A percentile compares a stretch with the other conserved stretches of the same genome.
These are phyloP conservation scores for Madurella mycetomatis DNA, from an alignment of 2,329 filamentous ascomycete species.

Conservation along the genomic window DNA sequence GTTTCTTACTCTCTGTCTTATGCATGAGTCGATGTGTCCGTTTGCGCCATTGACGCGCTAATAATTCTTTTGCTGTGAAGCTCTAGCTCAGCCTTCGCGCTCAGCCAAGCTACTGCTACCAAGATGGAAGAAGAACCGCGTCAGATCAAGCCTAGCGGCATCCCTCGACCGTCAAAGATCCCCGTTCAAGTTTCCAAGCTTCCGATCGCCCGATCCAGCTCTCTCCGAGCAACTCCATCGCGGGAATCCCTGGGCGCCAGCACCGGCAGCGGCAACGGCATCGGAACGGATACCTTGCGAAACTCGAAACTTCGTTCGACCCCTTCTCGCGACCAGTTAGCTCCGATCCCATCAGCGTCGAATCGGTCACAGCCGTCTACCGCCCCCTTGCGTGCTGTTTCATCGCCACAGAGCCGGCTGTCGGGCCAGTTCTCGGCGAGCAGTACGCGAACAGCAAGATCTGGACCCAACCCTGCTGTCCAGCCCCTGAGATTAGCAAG, in stretches of 20 bases:
- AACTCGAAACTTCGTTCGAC: slow-evolving; percentile 39
- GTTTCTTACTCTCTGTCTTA: neutral
- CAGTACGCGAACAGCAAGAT: slow-evolving; percentile 10
- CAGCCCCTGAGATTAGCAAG: slow-evolving; percentile 8
- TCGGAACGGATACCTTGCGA: slow-evolving; percentile 25
- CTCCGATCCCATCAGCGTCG: slow-evolving; percentile 10
- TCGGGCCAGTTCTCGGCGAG: slow-evolving; percentile 5
- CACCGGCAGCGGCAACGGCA: neutral
- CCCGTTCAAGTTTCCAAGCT: slow-evolving; percentile 24
- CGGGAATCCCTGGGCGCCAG: slow-evolving; percentile 17
- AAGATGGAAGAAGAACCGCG: slow-evolving; percentile 23
- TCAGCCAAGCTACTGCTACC: neutral
- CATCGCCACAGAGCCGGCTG: slow-evolving; percentile 19
- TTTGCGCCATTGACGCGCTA: too few species aligned
- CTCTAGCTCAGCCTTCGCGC: neutral
- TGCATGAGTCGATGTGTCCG: neutral
- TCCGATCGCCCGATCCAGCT: slow-evolving; percentile 22
- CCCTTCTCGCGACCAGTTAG: slow-evolving; percentile 39
- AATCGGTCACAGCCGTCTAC: slow-evolving; percentile 13
- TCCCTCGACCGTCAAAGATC: slow-evolving; percentile 26
- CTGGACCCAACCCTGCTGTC: neutral
- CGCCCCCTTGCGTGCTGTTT: slow-evolving; percentile 17
- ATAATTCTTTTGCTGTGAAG: neutral
- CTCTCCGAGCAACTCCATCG: slow-evolving; percentile 22
- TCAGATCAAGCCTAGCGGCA: slow-evolving; percentile 20